Conservation (phyloP, 305 asterid species). For the Ruellia speciosa region DNA sequence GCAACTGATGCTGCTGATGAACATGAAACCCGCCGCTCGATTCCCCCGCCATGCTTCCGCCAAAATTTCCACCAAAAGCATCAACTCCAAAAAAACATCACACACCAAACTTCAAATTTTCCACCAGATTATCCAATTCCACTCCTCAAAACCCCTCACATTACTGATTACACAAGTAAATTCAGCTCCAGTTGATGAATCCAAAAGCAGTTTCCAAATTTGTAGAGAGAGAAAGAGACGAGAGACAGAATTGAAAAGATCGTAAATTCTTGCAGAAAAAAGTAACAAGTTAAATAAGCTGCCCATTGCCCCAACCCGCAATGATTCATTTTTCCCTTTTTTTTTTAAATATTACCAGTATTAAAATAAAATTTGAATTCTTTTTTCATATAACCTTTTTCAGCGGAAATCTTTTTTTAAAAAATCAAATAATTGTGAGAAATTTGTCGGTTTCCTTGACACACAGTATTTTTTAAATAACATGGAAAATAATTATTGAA, state of each 20-base stretch:
- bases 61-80: conserved; percentile 18
- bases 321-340: too few relatives aligned
- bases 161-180: neutral
- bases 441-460: too few relatives aligned
- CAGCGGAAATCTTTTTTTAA: too few relatives aligned
- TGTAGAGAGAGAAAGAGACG: neutral
- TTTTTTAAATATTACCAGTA: too few relatives aligned
- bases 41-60: conserved; percentile 28
- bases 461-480: neutral
- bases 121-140: neutral
- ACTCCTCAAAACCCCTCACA: neutral
- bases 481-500: neutral
- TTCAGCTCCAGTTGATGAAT: neutral
- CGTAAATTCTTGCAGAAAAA: neutral
- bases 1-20: conserved; percentile 19
- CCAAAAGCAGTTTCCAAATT: neutral
- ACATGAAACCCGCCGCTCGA: conserved; percentile 29
- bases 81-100: conserved; percentile 1
- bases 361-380: too few relatives aligned
- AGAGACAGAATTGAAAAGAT: neutral
- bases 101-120: neutral
- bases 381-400: too few relatives aligned
- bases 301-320: neutral
- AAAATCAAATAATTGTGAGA: too few relatives aligned
- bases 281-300: neutral